Evolutionary conservation across 306 rosid species (phyloP).

Genomic region (Crotalaria pallida): DNA sequence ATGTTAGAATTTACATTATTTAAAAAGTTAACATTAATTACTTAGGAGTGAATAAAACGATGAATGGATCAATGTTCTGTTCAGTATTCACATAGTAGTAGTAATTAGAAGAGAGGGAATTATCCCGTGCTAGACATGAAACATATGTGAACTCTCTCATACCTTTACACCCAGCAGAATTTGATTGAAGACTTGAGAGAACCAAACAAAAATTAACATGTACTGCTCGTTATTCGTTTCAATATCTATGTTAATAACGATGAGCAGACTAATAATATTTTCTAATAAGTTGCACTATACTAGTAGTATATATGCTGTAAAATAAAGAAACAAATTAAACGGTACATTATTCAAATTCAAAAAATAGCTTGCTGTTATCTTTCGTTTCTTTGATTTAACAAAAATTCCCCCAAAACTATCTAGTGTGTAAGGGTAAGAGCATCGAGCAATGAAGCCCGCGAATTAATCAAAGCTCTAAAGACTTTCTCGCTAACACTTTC

Average conservation of each 20-base stretch:
- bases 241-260: conserved; percentile 3
- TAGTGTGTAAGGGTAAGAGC: conserved; percentile 39
- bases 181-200: too few species aligned
- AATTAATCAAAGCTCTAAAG: conserved; percentile 63
- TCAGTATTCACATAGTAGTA: too few species aligned
- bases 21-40: too few species aligned
- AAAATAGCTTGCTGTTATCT: background rate
- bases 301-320: too few species aligned
- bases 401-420: background rate
- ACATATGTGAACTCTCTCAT: too few species aligned
- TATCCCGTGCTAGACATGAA: too few species aligned
- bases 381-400: background rate
- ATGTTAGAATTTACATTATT: too few species aligned
- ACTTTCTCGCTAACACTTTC: conserved; percentile 48
- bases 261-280: background rate
- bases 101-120: too few species aligned
- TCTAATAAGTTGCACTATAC: too few species aligned
- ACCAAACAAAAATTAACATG: background rate
- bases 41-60: too few species aligned
- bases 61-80: too few species aligned
- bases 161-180: too few species aligned
- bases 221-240: background rate
- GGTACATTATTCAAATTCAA: background rate
- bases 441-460: conserved; percentile 67
- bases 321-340: background rate